A percentile compares a stretch with the other conserved stretches of the same genome.
Conservation (phyloP, 2,329 filamentous ascomycete species). For the Aspergillus sp. region DNA sequence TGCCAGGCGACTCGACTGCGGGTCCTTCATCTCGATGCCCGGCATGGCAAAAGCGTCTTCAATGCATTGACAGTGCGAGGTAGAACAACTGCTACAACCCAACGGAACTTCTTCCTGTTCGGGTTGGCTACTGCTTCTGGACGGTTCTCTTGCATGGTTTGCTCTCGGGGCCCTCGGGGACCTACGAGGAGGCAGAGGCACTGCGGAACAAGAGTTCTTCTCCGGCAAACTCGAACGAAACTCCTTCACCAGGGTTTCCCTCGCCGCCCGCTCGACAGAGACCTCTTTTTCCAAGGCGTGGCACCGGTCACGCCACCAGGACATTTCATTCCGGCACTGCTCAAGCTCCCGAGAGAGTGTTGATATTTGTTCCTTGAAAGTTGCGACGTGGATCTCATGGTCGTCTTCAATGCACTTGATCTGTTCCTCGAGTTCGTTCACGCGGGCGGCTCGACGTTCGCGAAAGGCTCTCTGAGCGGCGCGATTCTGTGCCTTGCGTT, state of each 20-base stretch:
- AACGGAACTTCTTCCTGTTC: conserved; percentile 47
- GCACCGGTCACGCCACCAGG: conserved; percentile 58
- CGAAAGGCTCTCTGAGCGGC: conserved; percentile 90
- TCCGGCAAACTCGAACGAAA: conserved; percentile 39
- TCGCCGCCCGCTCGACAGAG: conserved; percentile 47
- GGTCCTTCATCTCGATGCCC: conserved; percentile 44
- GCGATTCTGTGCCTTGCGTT: conserved; percentile 92
- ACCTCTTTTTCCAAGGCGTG: conserved; percentile 67
- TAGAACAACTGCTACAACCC: conserved; percentile 69
- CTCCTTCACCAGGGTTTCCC: conserved; percentile 49
- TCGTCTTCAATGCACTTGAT: conserved; percentile 54
- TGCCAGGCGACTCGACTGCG: conserved; percentile 52
- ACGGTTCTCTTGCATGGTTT: conserved; percentile 6
- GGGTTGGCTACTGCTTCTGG: conserved; percentile 24
- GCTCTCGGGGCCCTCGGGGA: conserved; percentile 7
- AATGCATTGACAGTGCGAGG: conserved; percentile 66
- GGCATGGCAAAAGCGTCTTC: conserved; percentile 58
- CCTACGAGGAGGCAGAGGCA: conserved; percentile 35
- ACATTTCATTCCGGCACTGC: conserved; percentile 60
- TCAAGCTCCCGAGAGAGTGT: conserved; percentile 69
- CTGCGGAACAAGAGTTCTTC: conserved; percentile 32
- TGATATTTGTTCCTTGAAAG: conserved; percentile 60
- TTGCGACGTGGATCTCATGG: conserved; percentile 49
- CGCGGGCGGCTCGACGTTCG: conserved; percentile 81
- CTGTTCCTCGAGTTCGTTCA: conserved; percentile 67